Conservation (phyloP, 2,329 filamentous ascomycete species). For the Arthrobotrys iridis region DNA sequence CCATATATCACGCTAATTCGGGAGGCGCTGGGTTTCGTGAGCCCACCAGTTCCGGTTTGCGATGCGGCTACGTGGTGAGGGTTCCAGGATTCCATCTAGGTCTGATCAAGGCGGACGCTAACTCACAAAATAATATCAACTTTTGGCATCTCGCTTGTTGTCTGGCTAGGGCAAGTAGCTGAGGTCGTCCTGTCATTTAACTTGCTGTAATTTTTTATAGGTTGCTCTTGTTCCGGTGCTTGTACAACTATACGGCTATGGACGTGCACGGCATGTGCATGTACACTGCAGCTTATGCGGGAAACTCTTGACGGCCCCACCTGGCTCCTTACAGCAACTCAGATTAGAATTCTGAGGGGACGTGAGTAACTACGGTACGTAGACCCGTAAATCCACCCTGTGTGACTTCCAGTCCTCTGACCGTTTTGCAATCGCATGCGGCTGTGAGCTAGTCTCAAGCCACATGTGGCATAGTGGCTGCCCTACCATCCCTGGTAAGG, state of each 20-base stretch:
- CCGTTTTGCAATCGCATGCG: slow-evolving; percentile 14
- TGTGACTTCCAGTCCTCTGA: slow-evolving; percentile 4
- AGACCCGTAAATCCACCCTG: slow-evolving; percentile 12
- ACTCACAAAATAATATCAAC: background rate
- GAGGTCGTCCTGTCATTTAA: background rate
- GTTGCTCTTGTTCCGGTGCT: too few species aligned
- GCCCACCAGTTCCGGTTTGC: slow-evolving; percentile 35
- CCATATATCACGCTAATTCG: slow-evolving; percentile 10
- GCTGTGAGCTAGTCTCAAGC: slow-evolving; percentile 38
- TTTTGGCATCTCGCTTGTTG: background rate
- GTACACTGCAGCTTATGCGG: background rate
- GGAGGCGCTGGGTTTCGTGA: slow-evolving; percentile 11
- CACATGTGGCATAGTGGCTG: slow-evolving; percentile 37
- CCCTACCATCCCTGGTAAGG: slow-evolving; percentile 35
- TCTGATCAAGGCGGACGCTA: background rate
- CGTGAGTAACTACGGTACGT: slow-evolving; percentile 15
- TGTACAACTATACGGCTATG: too few species aligned
- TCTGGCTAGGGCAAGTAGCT: slow-evolving; percentile 7
- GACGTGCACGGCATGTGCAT: too few species aligned
- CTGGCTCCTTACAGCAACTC: background rate
- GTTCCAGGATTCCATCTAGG: background rate
- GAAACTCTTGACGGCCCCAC: slow-evolving; percentile 14
- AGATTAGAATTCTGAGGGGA: background rate
- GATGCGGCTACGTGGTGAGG: slow-evolving; percentile 37
- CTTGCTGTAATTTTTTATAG: background rate